Evolutionary conservation across 352 stramenopile species (phyloP).

Genomic region (Globisporangium megalacanthum): DNA sequence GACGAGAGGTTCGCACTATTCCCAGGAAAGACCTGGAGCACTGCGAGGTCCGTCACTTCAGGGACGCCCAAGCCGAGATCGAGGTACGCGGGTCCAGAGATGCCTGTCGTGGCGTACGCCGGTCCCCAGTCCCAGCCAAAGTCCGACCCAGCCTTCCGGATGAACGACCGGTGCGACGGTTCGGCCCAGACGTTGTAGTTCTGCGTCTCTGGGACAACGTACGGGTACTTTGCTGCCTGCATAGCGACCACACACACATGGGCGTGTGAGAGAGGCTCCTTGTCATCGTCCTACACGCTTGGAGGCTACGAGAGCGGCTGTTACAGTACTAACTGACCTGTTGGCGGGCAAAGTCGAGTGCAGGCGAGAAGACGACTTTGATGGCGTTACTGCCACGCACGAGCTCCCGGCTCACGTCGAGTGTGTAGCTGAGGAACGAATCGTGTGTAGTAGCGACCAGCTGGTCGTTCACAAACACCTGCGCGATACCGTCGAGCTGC

Average conservation of each 20-base stretch:
- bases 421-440: constrained; percentile 58
- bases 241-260: background rate
- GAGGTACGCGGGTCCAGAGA: constrained; percentile 47
- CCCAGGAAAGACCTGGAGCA: constrained; percentile 34
- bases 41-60: constrained; percentile 31
- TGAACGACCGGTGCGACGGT: constrained; percentile 67
- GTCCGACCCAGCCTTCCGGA: constrained; percentile 81
- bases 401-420: constrained; percentile 26
- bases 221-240: constrained; percentile 59
- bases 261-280: background rate
- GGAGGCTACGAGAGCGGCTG: too few relatives aligned
- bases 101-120: constrained; percentile 57
- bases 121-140: constrained; percentile 89
- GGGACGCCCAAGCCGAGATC: constrained; percentile 20
- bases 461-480: constrained; percentile 59
- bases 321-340: constrained; percentile 15
- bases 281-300: too few relatives aligned
- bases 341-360: constrained; percentile 42
- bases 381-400: constrained; percentile 36
- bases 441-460: constrained; percentile 43
- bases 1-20: constrained; percentile 24
- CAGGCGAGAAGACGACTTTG: constrained; percentile 48
- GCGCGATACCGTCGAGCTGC: constrained; percentile 62
- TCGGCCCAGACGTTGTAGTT: constrained; percentile 83
- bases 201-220: constrained; percentile 63